These are phyloP conservation scores for Hydrangea macrophylla DNA, from an alignment of 148 eudicot species.

Conservation along the genomic window DNA sequence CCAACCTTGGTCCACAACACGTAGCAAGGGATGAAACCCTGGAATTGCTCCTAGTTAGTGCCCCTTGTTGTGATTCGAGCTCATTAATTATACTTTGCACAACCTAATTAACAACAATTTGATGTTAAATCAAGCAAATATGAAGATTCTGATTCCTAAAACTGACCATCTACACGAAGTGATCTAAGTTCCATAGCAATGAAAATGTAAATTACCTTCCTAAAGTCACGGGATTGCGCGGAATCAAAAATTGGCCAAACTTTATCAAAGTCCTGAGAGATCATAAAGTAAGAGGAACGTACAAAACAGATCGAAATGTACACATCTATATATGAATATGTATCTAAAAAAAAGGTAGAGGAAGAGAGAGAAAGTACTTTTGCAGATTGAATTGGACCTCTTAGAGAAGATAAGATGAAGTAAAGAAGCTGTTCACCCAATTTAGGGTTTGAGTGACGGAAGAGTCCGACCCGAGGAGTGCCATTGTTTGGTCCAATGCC, in stretches of 20 bases:
- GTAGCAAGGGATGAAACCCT: slow-evolving; percentile 98
- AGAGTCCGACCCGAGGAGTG: slow-evolving; percentile 78
- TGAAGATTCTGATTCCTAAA: background rate
- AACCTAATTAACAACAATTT: slow-evolving; percentile 41
- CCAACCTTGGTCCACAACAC: slow-evolving; percentile 97
- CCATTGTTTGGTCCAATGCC: slow-evolving; percentile 54
- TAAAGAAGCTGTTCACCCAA: slow-evolving; percentile 95
- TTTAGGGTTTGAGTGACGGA: slow-evolving; percentile 98
- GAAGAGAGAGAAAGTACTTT: slow-evolving; percentile 36
- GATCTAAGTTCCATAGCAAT: background rate
- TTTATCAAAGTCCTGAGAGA: slow-evolving; percentile 83
- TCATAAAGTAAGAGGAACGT: slow-evolving; percentile 18
- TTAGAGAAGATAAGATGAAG: slow-evolving; percentile 82
- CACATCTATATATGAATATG: background rate
- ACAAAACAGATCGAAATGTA: slow-evolving; percentile 13
- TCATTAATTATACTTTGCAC: slow-evolving; percentile 97
- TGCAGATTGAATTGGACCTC: slow-evolving; percentile 92
- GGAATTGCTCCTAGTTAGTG: slow-evolving; percentile 94
- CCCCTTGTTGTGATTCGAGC: slow-evolving; percentile 98
- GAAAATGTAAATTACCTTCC: slow-evolving; percentile 87
- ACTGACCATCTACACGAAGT: background rate
- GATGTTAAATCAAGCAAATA: background rate
- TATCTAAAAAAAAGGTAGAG: background rate
- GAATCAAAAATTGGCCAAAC: slow-evolving; percentile 99
- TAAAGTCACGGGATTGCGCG: slow-evolving; percentile 94